Evolutionary conservation across 108 stramenopile genomes (phyloP), one percentile per base, ranked within the genome.

Genomic region (Nitzschia putrida): DNA sequence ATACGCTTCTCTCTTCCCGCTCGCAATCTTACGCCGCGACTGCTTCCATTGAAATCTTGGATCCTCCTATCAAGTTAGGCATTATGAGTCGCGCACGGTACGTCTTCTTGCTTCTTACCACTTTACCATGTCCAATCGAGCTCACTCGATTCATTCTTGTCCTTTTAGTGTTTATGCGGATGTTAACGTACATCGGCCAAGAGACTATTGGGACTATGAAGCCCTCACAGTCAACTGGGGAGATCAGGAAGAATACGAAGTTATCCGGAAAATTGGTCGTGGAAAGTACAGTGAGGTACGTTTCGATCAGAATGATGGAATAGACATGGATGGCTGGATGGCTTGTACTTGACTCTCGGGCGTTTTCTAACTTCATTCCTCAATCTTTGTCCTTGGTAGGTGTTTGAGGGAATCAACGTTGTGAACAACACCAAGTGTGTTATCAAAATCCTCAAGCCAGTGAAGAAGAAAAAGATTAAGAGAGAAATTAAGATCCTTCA

Each of bases 381-480:
- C 13, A 55, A 22, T 25, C 54, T 21, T 0, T 54, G 0, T 63
- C 21, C 18, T 34, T 1, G 3, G 1, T 39, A 84, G 83, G 96
- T 99, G 23, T 99, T 99, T 77, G 97, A 97, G 64, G 99, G 99
- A 9, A 79, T 96, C 72, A 98, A 98, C 74, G 95, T 97, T 20
- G 86, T 84, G 22, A 97, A 92, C 68, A 90, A 93, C 73, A 88
- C 94, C 57, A 97, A 97, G 72, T 99, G 99, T 82, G 99, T 99
- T 37, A 92, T 99, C 68, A 99, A 99, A 81, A 99, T 99, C 69
- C 89, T 99, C 53, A 99, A 99, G 78, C 99, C 99, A 22, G 99
- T 99, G 60, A 99, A 99, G 91, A 98, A 98, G 84, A 99, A 99
- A 87, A 99, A 99, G 84, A 99, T 99, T 83, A 99, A 98, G 71